These are phyloP conservation scores for Talaromyces piceae DNA, from an alignment of 2,329 filamentous ascomycete species.

Conservation along the genomic window DNA sequence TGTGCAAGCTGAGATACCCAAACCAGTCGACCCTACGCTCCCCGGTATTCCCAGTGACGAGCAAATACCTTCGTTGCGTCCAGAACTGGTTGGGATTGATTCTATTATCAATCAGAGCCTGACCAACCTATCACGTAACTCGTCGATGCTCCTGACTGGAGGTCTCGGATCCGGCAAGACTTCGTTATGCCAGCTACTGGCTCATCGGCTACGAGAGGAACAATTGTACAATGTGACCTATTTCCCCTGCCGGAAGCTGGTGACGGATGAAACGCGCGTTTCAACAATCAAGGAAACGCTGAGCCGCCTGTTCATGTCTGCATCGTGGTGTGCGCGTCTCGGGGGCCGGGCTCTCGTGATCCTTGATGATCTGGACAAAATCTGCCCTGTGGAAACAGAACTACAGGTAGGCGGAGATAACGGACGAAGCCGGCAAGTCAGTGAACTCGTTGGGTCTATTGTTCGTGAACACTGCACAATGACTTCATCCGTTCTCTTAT, in stretches of 20 bases:
- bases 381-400: slow-evolving; percentile 91
- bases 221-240: slow-evolving; percentile 76
- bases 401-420: slow-evolving; percentile 91
- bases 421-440: slow-evolving; percentile 82
- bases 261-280: slow-evolving; percentile 84
- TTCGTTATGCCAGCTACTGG: slow-evolving; percentile 67
- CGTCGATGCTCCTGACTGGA: slow-evolving; percentile 82
- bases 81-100: slow-evolving; percentile 77
- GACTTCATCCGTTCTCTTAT: slow-evolving; percentile 72
- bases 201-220: slow-evolving; percentile 62
- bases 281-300: slow-evolving; percentile 87
- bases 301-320: slow-evolving; percentile 74
- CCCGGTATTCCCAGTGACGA: slow-evolving; percentile 42
- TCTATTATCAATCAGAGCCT: slow-evolving; percentile 63
- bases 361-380: slow-evolving; percentile 84
- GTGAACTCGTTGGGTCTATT: slow-evolving; percentile 76
- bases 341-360: slow-evolving; percentile 80
- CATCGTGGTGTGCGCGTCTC: slow-evolving; percentile 82
- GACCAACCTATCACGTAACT: slow-evolving; percentile 72
- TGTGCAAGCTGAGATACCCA: slow-evolving; percentile 65
- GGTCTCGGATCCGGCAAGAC: slow-evolving; percentile 88
- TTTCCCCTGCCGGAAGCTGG: slow-evolving; percentile 76
- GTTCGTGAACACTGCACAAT: slow-evolving; percentile 76
- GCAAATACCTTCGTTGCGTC: slow-evolving; percentile 46
- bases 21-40: slow-evolving; percentile 44